Evolutionary conservation across 2,329 filamentous ascomycete genomes (phyloP).

Genomic region (Chrysoporthe austroafricana): DNA sequence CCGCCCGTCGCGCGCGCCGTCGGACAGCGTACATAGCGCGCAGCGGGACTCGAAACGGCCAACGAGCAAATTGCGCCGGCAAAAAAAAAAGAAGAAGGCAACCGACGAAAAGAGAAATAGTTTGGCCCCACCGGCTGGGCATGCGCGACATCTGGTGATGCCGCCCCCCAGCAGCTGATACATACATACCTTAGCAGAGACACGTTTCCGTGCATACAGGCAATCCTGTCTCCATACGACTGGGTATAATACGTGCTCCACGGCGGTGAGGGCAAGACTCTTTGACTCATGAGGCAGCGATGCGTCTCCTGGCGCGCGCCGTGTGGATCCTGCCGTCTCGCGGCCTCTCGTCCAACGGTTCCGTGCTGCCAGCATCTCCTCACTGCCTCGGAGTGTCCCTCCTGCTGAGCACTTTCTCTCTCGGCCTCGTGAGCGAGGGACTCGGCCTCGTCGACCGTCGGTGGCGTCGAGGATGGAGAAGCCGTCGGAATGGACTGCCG

Average conservation of each 20-base stretch:
- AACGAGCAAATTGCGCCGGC: background rate
- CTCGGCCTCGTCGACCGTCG: background rate
- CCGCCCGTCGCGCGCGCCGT: constrained; percentile 24
- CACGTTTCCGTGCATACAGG: background rate
- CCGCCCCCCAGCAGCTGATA: constrained; percentile 5
- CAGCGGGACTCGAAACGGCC: constrained; percentile 6
- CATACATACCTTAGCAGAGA: background rate
- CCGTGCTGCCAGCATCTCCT: background rate
- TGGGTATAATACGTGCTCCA: background rate
- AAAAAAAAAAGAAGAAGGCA: background rate
- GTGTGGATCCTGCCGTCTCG: background rate
- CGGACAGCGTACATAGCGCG: constrained; percentile 9
- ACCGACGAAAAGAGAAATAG: background rate
- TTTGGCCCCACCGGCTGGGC: background rate
- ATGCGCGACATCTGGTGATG: constrained; percentile 19
- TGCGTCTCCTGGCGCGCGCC: background rate
- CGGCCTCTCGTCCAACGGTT: constrained; percentile 5
- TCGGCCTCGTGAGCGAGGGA: background rate
- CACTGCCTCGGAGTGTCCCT: no score
- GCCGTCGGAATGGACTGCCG: background rate
- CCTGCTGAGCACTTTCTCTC: background rate
- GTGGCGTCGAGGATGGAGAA: background rate
- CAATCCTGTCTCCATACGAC: background rate
- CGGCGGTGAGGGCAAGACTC: background rate
- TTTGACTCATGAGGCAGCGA: constrained; percentile 9